Base-by-base conservation (phyloP, 2,329 filamentous ascomycete genomes). In the Pyrenophora tritici-repentis region DNA sequence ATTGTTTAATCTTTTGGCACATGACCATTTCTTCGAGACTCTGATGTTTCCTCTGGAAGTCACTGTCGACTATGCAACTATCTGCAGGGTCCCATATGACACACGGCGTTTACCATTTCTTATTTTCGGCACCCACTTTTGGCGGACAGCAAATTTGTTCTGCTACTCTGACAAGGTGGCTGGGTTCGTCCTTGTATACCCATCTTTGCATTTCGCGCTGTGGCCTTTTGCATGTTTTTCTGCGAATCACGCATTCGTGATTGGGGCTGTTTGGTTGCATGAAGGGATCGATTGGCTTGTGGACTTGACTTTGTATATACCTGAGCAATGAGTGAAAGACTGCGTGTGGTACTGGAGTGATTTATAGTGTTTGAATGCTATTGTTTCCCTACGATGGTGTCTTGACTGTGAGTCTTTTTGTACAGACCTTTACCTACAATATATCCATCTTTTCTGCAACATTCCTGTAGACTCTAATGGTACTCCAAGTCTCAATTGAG, bases 121-220 rank as follows among this genome's bases (percentile, higher is more conserved):
- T 20, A 34, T 44, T 36, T 41, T 40, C 24, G 29, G 26, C 38
- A 31, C 32, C 46, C 40, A 35, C n/a, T 6, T 29, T 29, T 32
- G 18, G 41, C 20, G 38, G 53, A 52, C 44, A 26, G 34, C 51
- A 45, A 45, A 39, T 38, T 36, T 56, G 58, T 59, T 49, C 52
- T 55, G 43, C 26, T 44, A 50, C 42, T 49, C 38, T 43, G 49
- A 58, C 53, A 47, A 60, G 63, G 47, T 41, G 54, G 51, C 59
- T 58, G 58, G 62, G 49, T 49, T 56, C 40, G 47, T 57, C 58
- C 58, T 66, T 71, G 65, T 72, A 73, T 72, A 73, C 69, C 70
- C 68, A 62, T 63, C 53, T 34, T 45, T 59, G 52, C 58, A 62
- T 66, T 50, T 63, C 41, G 48, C 40, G 31, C 37, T 40, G 42